Evolutionary conservation across 108 stramenopile genomes (phyloP).

Genomic region (Aurantiochytrium sp.): DNA sequence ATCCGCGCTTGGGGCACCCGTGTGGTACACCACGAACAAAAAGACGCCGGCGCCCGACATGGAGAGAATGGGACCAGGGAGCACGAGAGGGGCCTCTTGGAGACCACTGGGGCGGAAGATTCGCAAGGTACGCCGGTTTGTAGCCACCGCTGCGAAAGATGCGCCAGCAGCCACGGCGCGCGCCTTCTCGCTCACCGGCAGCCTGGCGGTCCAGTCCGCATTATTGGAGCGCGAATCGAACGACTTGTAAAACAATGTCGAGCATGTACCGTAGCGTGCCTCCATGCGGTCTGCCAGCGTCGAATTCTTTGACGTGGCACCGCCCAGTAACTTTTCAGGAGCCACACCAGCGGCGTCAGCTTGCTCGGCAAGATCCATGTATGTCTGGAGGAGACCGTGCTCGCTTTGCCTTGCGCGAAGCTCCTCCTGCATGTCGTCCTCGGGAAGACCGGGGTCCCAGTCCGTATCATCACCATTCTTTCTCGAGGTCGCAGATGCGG

Average conservation of each 20-base stretch:
- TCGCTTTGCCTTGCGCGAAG: neutral
- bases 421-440: neutral
- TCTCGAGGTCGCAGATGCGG: neutral
- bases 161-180: neutral
- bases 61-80: neutral
- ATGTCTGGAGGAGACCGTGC: neutral
- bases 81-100: neutral
- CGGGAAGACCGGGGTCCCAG: neutral
- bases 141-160: neutral
- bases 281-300: neutral
- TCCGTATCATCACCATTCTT: neutral
- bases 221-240: neutral
- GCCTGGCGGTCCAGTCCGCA: neutral
- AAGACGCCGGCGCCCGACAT: neutral
- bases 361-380: neutral
- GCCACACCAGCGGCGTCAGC: neutral
- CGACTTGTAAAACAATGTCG: conserved; percentile 1
- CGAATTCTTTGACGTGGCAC: neutral
- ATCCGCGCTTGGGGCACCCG: neutral
- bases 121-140: neutral
- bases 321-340: neutral
- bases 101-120: neutral
- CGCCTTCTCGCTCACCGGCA: neutral
- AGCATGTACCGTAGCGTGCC: neutral
- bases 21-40: neutral